Percentiles rank a stretch among this genome's conserved stretches.
Conservation (phyloP, 2,329 filamentous ascomycete species). For the Colletotrichum filicis region DNA sequence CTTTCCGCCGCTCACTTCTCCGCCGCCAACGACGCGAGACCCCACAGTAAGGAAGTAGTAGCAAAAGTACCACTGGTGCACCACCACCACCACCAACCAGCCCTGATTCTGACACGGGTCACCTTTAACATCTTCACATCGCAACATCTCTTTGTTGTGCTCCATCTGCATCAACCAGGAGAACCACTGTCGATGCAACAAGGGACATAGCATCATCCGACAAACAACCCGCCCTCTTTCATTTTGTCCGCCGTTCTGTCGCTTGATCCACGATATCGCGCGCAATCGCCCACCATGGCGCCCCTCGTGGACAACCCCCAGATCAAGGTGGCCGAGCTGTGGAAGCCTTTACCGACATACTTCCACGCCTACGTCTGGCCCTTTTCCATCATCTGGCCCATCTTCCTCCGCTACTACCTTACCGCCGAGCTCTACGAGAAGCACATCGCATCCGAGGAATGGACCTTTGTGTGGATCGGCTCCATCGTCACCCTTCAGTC, state of each 20-base stretch:
- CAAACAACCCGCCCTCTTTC: neutral
- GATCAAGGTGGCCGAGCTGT: constrained; percentile 87
- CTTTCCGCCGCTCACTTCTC: constrained; percentile 7
- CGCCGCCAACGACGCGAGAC: constrained; percentile 8
- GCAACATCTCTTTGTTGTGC: neutral
- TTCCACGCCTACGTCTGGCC: constrained; percentile 94
- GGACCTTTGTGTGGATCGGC: constrained; percentile 96
- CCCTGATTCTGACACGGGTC: constrained; percentile 9
- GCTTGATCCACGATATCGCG: neutral
- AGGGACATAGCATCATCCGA: neutral
- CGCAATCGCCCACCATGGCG: constrained; percentile 62
- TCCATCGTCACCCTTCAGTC: constrained; percentile 89
- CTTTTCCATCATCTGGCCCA: constrained; percentile 90
- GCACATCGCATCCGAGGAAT: constrained; percentile 93
- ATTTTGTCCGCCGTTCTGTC: neutral
- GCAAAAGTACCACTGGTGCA: too few relatives aligned
- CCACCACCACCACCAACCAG: neutral
- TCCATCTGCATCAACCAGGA: neutral
- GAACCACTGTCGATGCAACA: constrained; percentile 1
- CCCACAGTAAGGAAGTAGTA: neutral
- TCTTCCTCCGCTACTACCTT: constrained; percentile 90
- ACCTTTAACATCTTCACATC: neutral
- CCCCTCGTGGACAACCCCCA: constrained; percentile 91
- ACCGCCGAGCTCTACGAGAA: constrained; percentile 86
- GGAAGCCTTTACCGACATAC: constrained; percentile 84